These are phyloP conservation scores for Pythium monospermum DNA, from an alignment of 352 stramenopile species.

Conservation along the genomic window DNA sequence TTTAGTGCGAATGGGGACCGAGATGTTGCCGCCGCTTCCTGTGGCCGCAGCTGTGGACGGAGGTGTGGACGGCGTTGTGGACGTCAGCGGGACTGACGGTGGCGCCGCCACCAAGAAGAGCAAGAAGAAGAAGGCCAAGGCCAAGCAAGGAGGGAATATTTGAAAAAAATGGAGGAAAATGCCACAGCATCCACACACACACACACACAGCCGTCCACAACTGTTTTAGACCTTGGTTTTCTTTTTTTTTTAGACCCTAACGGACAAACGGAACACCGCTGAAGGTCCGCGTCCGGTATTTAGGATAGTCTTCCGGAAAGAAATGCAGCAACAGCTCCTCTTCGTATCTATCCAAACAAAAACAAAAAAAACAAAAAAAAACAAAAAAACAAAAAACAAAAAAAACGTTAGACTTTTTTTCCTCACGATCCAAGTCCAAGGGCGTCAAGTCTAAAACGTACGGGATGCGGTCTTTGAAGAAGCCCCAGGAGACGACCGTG, in stretches of 20 bases:
- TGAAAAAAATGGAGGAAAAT: no score
- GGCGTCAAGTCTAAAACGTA: conserved; percentile 29
- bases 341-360: conserved; percentile 66
- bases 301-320: conserved; percentile 91
- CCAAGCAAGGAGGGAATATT: conserved; percentile 28
- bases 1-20: conserved; percentile 24
- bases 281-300: conserved; percentile 84
- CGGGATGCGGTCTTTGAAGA: conserved; percentile 94
- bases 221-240: no score
- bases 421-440: not conserved
- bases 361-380: conserved; percentile 17
- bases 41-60: conserved; percentile 3
- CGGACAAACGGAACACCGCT: conserved; percentile 92
- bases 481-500: conserved; percentile 87
- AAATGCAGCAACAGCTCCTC: conserved; percentile 88
- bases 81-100: not conserved
- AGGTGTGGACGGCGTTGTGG: not conserved
- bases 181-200: no score
- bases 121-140: conserved; percentile 49
- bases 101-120: conserved; percentile 20
- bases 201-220: no score
- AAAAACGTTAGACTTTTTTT: not conserved
- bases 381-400: conserved; percentile 3
- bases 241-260: conserved; percentile 11
- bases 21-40: conserved; percentile 26